phyloP scores from a whole-genome alignment of 768 basidiomycete species.

The Saitozyma podzolica region DNA sequence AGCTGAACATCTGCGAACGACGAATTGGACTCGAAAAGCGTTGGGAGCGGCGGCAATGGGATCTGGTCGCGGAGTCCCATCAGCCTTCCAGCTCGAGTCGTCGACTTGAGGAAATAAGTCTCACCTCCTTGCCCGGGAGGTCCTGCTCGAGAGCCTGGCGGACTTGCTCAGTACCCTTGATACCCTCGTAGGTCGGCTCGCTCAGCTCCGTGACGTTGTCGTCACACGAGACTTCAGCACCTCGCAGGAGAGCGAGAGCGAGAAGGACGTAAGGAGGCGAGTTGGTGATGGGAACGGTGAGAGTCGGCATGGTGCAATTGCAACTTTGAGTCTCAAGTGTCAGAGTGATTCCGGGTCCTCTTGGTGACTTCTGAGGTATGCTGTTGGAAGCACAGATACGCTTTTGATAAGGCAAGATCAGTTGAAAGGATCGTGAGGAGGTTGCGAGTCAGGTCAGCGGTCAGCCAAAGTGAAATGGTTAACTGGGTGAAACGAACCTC shows the following conservation, averaged over 20 bases:
- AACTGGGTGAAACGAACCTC: no score
- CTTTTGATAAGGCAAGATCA: no score
- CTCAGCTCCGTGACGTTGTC: conserved; percentile 23
- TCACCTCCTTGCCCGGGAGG: conserved; percentile 41
- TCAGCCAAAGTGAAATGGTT: no score
- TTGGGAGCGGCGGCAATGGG: conserved; percentile 43
- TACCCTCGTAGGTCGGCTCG: conserved; percentile 26
- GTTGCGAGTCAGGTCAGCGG: no score
- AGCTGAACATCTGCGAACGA: conserved; percentile 54
- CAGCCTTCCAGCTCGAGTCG: background rate
- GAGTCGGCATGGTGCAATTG: conserved; percentile 24
- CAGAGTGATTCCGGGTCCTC: no score
- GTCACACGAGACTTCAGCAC: conserved; percentile 29
- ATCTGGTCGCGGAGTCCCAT: conserved; percentile 18
- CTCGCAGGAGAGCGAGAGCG: conserved; percentile 32
- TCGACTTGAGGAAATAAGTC: background rate
- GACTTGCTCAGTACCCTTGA: conserved; percentile 31
- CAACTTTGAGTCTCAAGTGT: no score
- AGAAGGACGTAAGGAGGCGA: conserved; percentile 35
- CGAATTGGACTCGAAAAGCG: conserved; percentile 36
- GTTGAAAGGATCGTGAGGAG: no score
- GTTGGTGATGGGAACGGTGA: conserved; percentile 27
- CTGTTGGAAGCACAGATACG: no score
- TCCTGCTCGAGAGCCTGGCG: conserved; percentile 32
- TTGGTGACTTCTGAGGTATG: no score